Conservation (phyloP, 345 rosid species). For the Citropsis articulata region DNA sequence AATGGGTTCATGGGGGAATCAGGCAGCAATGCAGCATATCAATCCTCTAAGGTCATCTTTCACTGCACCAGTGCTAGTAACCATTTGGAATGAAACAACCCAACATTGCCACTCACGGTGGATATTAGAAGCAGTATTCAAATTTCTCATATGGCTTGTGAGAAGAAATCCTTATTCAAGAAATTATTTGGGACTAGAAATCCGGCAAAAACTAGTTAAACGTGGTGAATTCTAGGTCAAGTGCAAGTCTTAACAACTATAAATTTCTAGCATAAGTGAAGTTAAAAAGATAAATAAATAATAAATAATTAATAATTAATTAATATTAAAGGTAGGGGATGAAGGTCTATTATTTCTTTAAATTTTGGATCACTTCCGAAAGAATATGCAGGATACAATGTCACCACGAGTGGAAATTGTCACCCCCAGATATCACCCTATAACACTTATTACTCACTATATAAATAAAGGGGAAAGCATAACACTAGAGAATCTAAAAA, state of each 20-base stretch:
- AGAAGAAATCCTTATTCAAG: constrained; percentile 43
- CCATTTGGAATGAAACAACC: constrained; percentile 72
- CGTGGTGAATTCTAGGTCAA: too few species aligned
- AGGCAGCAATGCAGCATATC: constrained; percentile 64
- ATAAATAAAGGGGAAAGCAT: too few species aligned
- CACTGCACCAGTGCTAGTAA: constrained; percentile 63
- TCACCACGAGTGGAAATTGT: too few species aligned
- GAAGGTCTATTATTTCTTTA: neutral
- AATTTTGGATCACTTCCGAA: neutral
- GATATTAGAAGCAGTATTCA: constrained; percentile 89
- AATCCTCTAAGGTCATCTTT: constrained; percentile 84
- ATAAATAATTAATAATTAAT: too few species aligned
- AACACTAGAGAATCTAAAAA: too few species aligned
- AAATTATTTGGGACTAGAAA: constrained; percentile 88
- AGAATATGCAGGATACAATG: neutral
- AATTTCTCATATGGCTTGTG: constrained; percentile 88
- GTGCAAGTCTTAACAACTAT: neutral
- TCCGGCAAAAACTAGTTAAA: constrained; percentile 41
- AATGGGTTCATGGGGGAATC: constrained; percentile 69
- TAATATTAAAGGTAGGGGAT: neutral
- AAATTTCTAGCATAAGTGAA: neutral
- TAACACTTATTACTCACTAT: too few species aligned
- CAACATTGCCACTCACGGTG: constrained; percentile 79
- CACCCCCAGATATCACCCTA: too few species aligned
- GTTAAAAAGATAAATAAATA: neutral